These are phyloP conservation scores for Phytophthora pini DNA, from an alignment of 352 stramenopile species.

Conservation along the genomic window DNA sequence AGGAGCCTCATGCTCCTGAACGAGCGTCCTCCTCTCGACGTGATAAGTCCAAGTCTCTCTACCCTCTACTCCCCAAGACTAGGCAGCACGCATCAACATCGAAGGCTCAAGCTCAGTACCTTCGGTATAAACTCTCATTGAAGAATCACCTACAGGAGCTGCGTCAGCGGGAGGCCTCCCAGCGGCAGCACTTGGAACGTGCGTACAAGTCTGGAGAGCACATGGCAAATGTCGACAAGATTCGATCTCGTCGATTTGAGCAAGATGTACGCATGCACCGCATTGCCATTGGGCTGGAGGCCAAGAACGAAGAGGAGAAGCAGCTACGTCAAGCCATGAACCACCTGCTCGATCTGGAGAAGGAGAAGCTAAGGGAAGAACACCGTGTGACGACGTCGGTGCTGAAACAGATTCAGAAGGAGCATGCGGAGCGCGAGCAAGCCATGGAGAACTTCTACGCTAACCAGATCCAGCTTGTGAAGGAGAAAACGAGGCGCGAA, in stretches of 20 bases:
- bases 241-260: constrained; percentile 66
- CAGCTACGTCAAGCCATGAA: constrained; percentile 73
- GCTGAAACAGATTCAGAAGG: constrained; percentile 67
- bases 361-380: constrained; percentile 72
- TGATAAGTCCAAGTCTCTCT: constrained; percentile 36
- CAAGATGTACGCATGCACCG: constrained; percentile 75
- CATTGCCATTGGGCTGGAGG: constrained; percentile 63
- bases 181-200: constrained; percentile 67
- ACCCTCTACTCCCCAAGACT: constrained; percentile 48
- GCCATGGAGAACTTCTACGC: constrained; percentile 76
- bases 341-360: constrained; percentile 68
- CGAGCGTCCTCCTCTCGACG: constrained; percentile 7
- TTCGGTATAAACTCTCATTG: constrained; percentile 75
- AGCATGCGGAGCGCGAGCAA: constrained; percentile 62
- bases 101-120: constrained; percentile 54
- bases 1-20: constrained; percentile 28
- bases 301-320: constrained; percentile 72
- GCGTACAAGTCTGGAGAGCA: constrained; percentile 71
- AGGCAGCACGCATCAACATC: constrained; percentile 27
- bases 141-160: constrained; percentile 76
- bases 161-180: constrained; percentile 63
- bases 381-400: constrained; percentile 51
- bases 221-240: constrained; percentile 71
- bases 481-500: constrained; percentile 67
- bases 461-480: constrained; percentile 73